Percentiles rank a stretch among this genome's conserved stretches.
phyloP scores from a whole-genome alignment of 371 early-diverging fungal species.

The Circinella umbellata region DNA sequence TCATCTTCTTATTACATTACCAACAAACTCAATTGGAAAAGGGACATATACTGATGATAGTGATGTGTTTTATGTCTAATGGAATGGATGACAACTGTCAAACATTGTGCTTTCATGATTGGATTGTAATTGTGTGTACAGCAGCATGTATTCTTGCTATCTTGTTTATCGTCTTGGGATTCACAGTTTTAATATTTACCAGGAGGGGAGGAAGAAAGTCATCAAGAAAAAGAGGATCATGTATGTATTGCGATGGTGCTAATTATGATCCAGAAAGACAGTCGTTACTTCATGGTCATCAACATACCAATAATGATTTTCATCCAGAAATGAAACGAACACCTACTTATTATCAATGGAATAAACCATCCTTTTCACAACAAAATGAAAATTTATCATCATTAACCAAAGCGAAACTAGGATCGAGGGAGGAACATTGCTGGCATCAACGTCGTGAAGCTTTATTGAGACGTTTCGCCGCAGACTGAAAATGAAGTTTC shows the following conservation, averaged over 20 bases:
- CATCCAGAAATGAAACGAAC: conserved; percentile 27
- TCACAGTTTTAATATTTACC: neutral
- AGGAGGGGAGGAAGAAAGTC: no score
- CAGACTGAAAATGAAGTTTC: conserved; percentile 5
- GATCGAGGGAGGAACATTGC: neutral
- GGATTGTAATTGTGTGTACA: neutral
- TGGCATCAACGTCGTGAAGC: conserved; percentile 35
- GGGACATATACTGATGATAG: neutral
- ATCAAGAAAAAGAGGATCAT: neutral
- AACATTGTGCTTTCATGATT: neutral
- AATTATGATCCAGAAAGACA: conserved; percentile 27
- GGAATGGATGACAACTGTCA: neutral
- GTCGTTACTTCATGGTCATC: conserved; percentile 11
- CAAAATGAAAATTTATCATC: conserved; percentile 6
- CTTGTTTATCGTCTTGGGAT: neutral
- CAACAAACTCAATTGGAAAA: no score
- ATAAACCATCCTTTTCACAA: conserved; percentile 28
- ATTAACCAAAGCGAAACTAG: neutral
- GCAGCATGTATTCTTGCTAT: neutral
- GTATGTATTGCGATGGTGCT: conserved; percentile 8
- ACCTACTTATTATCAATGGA: conserved; percentile 45
- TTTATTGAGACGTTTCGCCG: conserved; percentile 32
- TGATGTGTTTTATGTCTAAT: conserved; percentile 7
- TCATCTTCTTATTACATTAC: neutral
- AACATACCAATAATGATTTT: neutral